phyloP scores from a whole-genome alignment of 306 rosid species.

The Dryas octopetala region DNA sequence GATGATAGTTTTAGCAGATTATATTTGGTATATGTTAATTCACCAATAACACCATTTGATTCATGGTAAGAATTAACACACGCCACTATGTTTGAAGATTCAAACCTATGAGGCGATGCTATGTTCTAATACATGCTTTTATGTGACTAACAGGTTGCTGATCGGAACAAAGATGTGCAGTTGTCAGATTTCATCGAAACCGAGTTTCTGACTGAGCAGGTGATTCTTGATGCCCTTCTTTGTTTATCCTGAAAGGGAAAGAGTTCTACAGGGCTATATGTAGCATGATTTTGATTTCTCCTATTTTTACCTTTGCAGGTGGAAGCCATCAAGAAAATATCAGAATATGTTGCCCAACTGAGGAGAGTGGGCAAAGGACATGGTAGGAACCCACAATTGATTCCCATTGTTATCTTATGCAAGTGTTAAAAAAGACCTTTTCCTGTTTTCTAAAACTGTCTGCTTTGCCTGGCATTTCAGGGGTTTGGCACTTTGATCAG shows the following conservation, averaged over 20 bases:
- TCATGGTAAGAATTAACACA: not conserved
- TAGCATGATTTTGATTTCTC: not conserved
- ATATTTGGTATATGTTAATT: conserved; percentile 11
- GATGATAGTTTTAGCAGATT: conserved; percentile 44
- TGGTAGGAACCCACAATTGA: conserved; percentile 46
- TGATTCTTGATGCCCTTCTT: conserved; percentile 21
- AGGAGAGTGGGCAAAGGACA: conserved; percentile 95
- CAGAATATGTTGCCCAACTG: conserved; percentile 94
- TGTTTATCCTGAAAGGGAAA: not conserved
- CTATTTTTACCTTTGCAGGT: conserved; percentile 41
- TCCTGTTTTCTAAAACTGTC: conserved; percentile 2
- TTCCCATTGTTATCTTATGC: not conserved
- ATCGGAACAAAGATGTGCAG: conserved; percentile 64
- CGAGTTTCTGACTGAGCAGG: conserved; percentile 84
- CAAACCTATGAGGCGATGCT: not conserved
- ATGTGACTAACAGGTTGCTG: conserved; percentile 58
- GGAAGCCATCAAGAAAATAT: conserved; percentile 78
- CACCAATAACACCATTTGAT: not conserved
- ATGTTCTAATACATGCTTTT: not conserved
- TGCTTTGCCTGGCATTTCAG: conserved; percentile 38
- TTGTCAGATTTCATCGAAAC: conserved; percentile 69
- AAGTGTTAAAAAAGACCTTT: not conserved
- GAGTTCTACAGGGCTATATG: too few relatives aligned
- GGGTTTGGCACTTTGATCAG: conserved; percentile 98
- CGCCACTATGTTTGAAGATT: not conserved